Conservation (phyloP, 345 rosid genomes). For the Schrenkiella parvula region DNA sequence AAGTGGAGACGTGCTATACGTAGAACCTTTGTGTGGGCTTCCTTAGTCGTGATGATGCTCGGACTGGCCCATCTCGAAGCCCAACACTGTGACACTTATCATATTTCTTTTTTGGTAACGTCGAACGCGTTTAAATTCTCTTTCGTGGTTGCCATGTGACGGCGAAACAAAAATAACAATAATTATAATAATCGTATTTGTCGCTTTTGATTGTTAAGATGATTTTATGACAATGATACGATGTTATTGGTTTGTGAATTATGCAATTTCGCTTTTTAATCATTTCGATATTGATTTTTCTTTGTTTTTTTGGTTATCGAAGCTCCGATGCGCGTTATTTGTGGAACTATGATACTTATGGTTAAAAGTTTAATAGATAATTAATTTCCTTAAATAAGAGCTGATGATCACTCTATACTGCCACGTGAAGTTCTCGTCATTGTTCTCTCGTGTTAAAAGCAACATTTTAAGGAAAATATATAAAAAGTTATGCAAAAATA, state of each 20-base stretch:
- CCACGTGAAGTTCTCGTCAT: neutral
- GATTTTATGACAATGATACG: slow-evolving; percentile 3
- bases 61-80: too few relatives aligned
- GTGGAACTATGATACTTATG: slow-evolving; percentile 16
- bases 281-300: too few relatives aligned
- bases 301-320: too few relatives aligned
- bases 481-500: neutral
- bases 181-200: neutral
- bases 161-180: neutral
- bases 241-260: neutral
- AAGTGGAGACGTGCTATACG: too few relatives aligned
- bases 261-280: neutral
- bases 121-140: slow-evolving; percentile 1
- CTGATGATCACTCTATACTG: neutral
- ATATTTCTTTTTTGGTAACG: neutral
- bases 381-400: neutral
- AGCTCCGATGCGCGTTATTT: neutral
- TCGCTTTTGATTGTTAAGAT: slow-evolving; percentile 13
- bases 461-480: neutral
- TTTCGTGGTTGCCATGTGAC: slow-evolving; percentile 24
- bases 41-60: too few relatives aligned
- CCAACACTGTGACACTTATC: too few relatives aligned
- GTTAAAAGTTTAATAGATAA: neutral
- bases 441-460: neutral
- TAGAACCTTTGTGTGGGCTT: too few relatives aligned